These are phyloP conservation scores for Arthrobotrys megalospora DNA, from an alignment of 2,329 filamentous ascomycete genomes.

Conservation along the genomic window DNA sequence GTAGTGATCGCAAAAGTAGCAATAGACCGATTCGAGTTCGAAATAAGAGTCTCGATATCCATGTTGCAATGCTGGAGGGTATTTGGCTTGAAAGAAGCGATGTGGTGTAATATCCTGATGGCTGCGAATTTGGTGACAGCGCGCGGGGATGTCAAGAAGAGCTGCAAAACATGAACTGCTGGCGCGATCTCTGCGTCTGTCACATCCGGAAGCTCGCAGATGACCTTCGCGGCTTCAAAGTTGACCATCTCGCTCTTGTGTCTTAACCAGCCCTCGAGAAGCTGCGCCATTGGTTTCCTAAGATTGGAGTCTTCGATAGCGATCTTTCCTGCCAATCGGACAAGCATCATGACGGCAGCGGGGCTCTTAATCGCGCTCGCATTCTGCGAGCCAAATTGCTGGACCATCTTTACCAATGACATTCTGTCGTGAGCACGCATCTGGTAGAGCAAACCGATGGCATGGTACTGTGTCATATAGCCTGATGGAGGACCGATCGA, in stretches of 20 bases:
- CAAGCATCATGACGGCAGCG: constrained; percentile 90
- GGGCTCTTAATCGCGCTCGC: constrained; percentile 95
- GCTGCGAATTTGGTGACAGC: constrained; percentile 98
- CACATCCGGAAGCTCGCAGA: constrained; percentile 93
- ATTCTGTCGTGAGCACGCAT: constrained; percentile 98
- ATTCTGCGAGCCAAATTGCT: constrained; percentile 84
- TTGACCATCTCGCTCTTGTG: constrained; percentile 99
- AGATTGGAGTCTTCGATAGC: constrained; percentile 92
- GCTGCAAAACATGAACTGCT: constrained; percentile 93
- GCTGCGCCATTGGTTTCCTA: constrained; percentile 95
- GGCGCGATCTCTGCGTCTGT: constrained; percentile 92
- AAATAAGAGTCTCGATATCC: constrained; percentile 96
- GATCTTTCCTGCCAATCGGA: constrained; percentile 90
- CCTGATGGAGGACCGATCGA: constrained; percentile 89
- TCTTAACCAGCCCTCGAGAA: constrained; percentile 94
- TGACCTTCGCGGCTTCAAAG: constrained; percentile 98
- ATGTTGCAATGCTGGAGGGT: constrained; percentile 95
- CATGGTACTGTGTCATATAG: constrained; percentile 98
- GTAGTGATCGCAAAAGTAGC: constrained; percentile 99
- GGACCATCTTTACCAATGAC: constrained; percentile 99
- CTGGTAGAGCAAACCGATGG: constrained; percentile 95
- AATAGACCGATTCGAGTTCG: constrained; percentile 96
- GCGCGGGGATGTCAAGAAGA: constrained; percentile 95
- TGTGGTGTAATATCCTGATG: constrained; percentile 94
- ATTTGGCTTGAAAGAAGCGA: constrained; percentile 95